Conservation (phyloP, 2,329 filamentous ascomycete genomes). For the Phialocephala sp. region DNA sequence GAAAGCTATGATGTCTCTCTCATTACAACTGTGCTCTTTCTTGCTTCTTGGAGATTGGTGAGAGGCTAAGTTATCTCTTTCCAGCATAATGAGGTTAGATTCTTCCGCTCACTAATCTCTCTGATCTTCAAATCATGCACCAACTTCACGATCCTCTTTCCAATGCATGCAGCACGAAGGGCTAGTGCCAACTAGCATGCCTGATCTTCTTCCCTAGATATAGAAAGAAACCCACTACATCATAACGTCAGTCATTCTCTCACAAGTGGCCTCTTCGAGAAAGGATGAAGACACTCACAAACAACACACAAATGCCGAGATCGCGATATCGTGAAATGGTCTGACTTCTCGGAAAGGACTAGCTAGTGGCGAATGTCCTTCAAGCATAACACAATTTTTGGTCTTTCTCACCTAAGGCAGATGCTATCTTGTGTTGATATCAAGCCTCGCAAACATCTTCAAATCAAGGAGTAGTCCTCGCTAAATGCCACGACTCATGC, state of each 20-base stretch:
- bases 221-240: constrained; percentile 52
- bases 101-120: no score
- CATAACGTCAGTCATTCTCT: no score
- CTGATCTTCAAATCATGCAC: no score
- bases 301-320: no score
- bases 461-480: not conserved
- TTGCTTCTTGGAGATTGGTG: no score
- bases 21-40: no score
- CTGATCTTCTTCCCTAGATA: constrained; percentile 56
- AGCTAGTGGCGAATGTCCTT: not conserved
- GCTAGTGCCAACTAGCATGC: constrained; percentile 55
- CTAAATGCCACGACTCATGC: not conserved
- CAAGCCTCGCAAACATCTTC: not conserved
- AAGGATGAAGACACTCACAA: no score
- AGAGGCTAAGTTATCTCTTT: no score
- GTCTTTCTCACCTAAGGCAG: not conserved
- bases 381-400: not conserved
- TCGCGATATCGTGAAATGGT: not conserved
- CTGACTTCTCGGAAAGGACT: not conserved
- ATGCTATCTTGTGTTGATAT: not conserved
- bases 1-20: no score
- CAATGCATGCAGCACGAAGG: constrained; percentile 53
- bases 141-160: constrained; percentile 59
- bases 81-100: no score
- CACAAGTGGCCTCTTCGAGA: no score